Evolutionary conservation across 768 basidiomycete species (phyloP).

Genomic region (Strobilomyces dryophilus): DNA sequence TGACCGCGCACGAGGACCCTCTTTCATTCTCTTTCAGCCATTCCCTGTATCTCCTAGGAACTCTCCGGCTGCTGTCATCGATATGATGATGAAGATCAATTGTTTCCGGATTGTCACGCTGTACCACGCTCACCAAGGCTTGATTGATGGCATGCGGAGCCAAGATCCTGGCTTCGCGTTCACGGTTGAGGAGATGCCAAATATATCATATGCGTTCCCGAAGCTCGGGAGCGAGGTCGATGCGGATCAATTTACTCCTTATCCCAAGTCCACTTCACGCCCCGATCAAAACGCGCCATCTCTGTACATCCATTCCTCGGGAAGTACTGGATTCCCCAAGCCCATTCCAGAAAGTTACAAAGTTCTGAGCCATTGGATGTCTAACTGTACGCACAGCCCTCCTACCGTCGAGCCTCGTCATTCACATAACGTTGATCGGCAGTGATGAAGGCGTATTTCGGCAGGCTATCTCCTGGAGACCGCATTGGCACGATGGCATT

Average conservation of each 20-base stretch:
- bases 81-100: conserved; percentile 16
- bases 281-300: conserved; percentile 6
- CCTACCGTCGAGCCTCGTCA: no score
- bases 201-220: conserved; percentile 32
- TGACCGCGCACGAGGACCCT: neutral
- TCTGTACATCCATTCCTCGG: conserved; percentile 19
- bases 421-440: no score
- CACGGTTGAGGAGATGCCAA: conserved; percentile 9
- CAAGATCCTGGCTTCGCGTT: neutral
- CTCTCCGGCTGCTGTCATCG: conserved; percentile 13
- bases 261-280: conserved; percentile 1
- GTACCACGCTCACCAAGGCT: conserved; percentile 1
- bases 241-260: conserved; percentile 11
- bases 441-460: neutral
- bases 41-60: conserved; percentile 21
- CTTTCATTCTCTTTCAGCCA: conserved; percentile 7
- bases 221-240: conserved; percentile 24
- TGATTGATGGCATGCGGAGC: conserved; percentile 8
- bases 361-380: conserved; percentile 6
- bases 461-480: neutral
- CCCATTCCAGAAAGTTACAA: conserved; percentile 34
- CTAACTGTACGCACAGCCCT: neutral
- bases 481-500: conserved; percentile 29
- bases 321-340: conserved; percentile 47
- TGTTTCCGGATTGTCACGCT: conserved; percentile 19